Percentiles rank a stretch among this genome's conserved stretches.
Conservation (phyloP, 768 basidiomycete genomes). For the Cystoderma amianthinum region DNA sequence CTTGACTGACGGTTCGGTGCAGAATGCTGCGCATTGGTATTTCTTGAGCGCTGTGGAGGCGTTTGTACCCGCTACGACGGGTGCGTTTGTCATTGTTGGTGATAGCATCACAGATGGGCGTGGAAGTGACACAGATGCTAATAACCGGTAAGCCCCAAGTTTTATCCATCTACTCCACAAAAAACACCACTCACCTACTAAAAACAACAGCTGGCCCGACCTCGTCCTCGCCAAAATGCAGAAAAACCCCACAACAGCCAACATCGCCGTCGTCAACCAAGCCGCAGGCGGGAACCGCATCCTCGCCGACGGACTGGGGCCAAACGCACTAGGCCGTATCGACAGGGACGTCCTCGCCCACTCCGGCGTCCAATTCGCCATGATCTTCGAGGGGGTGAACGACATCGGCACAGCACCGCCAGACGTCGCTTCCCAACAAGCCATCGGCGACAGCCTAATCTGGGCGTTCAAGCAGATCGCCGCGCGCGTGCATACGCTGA, state of each 20-base stretch:
- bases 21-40: slow-evolving; percentile 29
- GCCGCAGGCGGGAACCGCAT: slow-evolving; percentile 48
- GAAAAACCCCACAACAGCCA: slow-evolving; percentile 17
- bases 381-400: slow-evolving; percentile 50
- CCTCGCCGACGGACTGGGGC: slow-evolving; percentile 41
- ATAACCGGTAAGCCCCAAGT: slow-evolving; percentile 28
- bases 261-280: slow-evolving; percentile 40
- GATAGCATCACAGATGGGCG: slow-evolving; percentile 51
- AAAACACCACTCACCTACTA: background rate
- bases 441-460: slow-evolving; percentile 32
- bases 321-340: slow-evolving; percentile 38
- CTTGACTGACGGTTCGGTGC: slow-evolving; percentile 22
- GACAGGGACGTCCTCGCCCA: slow-evolving; percentile 45
- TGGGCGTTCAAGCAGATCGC: slow-evolving; percentile 38
- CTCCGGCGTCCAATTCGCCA: slow-evolving; percentile 34
- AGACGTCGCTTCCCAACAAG: slow-evolving; percentile 24
- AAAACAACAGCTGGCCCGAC: slow-evolving; percentile 35
- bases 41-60: slow-evolving; percentile 30
- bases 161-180: background rate
- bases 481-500: slow-evolving; percentile 29
- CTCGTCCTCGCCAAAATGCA: slow-evolving; percentile 35
- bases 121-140: slow-evolving; percentile 33
- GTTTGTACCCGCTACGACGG: slow-evolving; percentile 20
- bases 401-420: slow-evolving; percentile 38
- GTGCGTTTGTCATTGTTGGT: slow-evolving; percentile 35